Conservation (phyloP, 306 rosid genomes). For the Cucurbita ficifolia region DNA sequence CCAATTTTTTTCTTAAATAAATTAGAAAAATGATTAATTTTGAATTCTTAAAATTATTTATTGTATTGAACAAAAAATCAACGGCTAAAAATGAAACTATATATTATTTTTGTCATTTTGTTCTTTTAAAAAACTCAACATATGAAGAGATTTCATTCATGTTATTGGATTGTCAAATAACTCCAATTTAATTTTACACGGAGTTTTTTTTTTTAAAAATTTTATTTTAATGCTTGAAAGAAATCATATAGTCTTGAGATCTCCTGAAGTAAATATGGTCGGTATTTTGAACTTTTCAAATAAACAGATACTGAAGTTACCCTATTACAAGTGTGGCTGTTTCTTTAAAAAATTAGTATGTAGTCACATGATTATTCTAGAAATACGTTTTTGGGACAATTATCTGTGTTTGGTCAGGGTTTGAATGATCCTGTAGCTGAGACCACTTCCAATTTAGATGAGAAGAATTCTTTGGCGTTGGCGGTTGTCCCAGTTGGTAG, state of each 20-base stretch:
- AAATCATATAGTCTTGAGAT: not conserved
- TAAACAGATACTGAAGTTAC: not conserved
- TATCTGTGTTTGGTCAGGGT: conserved; percentile 33
- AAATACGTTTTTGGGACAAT: not conserved
- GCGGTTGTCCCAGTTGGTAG: conserved; percentile 81
- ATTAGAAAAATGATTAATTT: not conserved
- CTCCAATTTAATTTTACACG: not conserved
- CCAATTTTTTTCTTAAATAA: not conserved
- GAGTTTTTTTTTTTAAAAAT: not conserved
- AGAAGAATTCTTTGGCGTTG: conserved; percentile 85
- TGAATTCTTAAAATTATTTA: not conserved
- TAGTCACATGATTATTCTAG: not conserved
- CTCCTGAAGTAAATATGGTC: not conserved
- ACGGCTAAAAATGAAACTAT: not conserved
- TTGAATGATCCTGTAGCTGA: conserved; percentile 74
- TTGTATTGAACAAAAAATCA: not conserved
- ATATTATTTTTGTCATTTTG: not conserved
- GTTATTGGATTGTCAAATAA: not conserved
- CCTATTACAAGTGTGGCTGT: not conserved
- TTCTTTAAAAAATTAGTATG: too few relatives aligned
- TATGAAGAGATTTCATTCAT: not conserved
- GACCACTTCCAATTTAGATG: conserved; percentile 56
- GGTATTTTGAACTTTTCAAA: not conserved
- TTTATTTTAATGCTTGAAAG: not conserved
- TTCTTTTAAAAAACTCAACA: not conserved